Conservation (phyloP, 1,139 yeast genomes). For the Diutina siamensis region DNA sequence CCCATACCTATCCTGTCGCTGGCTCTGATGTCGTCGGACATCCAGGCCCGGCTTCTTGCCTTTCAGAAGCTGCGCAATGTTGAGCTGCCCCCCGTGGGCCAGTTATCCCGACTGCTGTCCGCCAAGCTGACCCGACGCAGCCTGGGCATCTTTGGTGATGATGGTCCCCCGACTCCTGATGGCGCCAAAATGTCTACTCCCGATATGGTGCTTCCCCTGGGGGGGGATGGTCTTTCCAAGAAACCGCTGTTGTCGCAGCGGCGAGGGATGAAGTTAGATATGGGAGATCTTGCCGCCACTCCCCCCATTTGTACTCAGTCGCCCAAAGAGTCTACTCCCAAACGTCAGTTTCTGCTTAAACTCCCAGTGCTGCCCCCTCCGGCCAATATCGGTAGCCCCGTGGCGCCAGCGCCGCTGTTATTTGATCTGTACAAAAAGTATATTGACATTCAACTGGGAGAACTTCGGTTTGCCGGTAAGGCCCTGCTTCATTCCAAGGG, state of each 20-base stretch:
- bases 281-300: conserved; percentile 12
- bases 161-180: neutral
- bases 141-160: neutral
- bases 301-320: conserved; percentile 13
- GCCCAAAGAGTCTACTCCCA: conserved; percentile 18
- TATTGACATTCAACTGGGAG: conserved; percentile 84
- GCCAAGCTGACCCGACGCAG: neutral
- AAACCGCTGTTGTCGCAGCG: conserved; percentile 48
- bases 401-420: conserved; percentile 16
- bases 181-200: neutral
- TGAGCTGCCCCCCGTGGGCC: conserved; percentile 2
- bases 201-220: neutral
- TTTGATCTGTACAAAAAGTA: conserved; percentile 81
- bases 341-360: conserved; percentile 29
- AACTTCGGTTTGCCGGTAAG: conserved; percentile 84
- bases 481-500: conserved; percentile 89
- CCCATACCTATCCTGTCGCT: conserved; percentile 1
- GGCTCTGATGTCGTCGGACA: conserved; percentile 19
- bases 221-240: conserved; percentile 11
- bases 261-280: conserved; percentile 42
- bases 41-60: conserved; percentile 66
- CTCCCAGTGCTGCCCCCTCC: conserved; percentile 10
- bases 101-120: conserved; percentile 3
- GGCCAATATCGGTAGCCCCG: neutral
- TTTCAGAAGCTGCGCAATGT: conserved; percentile 35